Evolutionary conservation across 352 stramenopile genomes (phyloP), one percentile per base, ranked within the genome.

Genomic region (Pythium rishiriense): DNA sequence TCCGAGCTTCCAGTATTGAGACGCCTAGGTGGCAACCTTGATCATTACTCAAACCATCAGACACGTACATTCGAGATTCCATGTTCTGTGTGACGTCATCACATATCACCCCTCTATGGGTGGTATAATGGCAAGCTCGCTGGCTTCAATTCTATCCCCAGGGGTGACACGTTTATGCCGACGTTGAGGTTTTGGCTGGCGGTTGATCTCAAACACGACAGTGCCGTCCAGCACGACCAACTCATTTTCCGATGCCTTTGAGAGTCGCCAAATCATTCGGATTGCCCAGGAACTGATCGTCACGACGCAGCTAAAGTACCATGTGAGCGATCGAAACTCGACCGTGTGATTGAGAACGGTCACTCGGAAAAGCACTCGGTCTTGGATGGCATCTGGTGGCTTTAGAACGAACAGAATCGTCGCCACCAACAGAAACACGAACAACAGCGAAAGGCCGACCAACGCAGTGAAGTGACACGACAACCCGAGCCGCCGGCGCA

Each of bases 251-350:
- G 19, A 12, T 1, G 35, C 42, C 10, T 35, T 24, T 47, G 21
- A 57, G 6, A 64, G 37, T 9, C 58, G 46, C 42, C 45, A 64
- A 12, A 48, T 29, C 2, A 64, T 56, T 12, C 58, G 47, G 1
- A 51, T 17, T 5, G 37, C n/a, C 58, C 47, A 65, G 15, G 48
- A 19, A 1, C 43, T 26, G 29, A 65, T 43, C 24, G 47, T 58
- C 28, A 22, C 29, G n/a, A 21, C 33, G 9, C 48, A 37, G 26
- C 33, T 65, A 10, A 65, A 33, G n/a, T 43, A 53, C 58, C 28
- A 46, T 0, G 58, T n/a, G 4, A 66, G 22, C 2, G 39, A 12
- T 7, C 58, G 58, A 4, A 58, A 31, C 29, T 66, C 48, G 1
- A 66, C 28, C 2, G 12, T 15, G 1, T 49, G 25, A 28, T 26